phyloP scores from a whole-genome alignment of 441 rosid genomes.

The Kokia cookei region DNA sequence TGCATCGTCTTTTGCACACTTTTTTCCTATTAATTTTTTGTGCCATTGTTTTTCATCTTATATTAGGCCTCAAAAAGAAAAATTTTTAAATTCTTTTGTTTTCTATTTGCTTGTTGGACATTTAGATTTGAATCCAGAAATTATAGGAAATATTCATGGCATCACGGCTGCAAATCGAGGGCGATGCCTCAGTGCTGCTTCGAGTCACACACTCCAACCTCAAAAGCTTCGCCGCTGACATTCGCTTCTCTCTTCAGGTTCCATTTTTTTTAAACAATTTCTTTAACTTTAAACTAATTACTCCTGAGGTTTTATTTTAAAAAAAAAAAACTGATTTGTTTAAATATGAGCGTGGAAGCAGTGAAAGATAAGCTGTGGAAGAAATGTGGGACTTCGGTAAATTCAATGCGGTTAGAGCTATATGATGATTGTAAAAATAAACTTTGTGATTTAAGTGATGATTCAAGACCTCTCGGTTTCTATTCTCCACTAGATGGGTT shows the following conservation, averaged over 20 bases:
- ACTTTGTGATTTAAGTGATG: slow-evolving; percentile 46
- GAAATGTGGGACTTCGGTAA: slow-evolving; percentile 81
- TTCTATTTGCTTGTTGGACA: too few species aligned
- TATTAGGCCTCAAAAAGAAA: too few species aligned
- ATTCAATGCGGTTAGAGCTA: slow-evolving; percentile 70
- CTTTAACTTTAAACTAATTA: background rate
- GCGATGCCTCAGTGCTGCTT: slow-evolving; percentile 63
- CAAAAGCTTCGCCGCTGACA: slow-evolving; percentile 63
- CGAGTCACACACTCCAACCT: slow-evolving; percentile 78
- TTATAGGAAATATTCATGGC: slow-evolving; percentile 32
- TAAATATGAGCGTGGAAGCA: slow-evolving; percentile 62
- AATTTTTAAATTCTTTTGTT: too few species aligned
- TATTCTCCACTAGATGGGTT: slow-evolving; percentile 82
- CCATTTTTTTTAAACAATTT: background rate
- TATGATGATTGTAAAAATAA: slow-evolving; percentile 70
- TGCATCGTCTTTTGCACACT: too few species aligned
- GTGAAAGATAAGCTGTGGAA: slow-evolving; percentile 93
- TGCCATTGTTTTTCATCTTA: too few species aligned
- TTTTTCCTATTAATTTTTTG: too few species aligned
- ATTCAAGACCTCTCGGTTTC: slow-evolving; percentile 66
- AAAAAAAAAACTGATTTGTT: background rate
- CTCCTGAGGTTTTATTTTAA: background rate
- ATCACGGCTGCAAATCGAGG: slow-evolving; percentile 46
- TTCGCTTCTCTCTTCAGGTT: slow-evolving; percentile 82
- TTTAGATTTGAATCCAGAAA: too few species aligned